Percentiles rank a stretch among this genome's conserved stretches.
phyloP scores from a whole-genome alignment of 176 grass and related monocot genomes.

The Lolium perenne region DNA sequence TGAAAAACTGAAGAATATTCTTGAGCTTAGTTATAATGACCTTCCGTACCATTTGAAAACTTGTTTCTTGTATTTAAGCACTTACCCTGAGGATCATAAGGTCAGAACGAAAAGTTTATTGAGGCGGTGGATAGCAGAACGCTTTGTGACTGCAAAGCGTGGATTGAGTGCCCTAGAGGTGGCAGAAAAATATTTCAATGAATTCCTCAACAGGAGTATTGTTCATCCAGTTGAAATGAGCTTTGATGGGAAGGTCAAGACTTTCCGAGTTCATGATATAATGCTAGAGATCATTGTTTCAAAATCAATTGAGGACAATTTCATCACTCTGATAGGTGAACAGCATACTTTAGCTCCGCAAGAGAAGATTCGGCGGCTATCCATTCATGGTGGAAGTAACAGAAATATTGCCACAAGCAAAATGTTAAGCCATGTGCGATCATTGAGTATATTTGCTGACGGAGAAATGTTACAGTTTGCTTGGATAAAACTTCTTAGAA shows the following conservation, averaged over 20 bases:
- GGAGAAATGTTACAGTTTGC: slow-evolving; percentile 35
- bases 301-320: slow-evolving; percentile 52
- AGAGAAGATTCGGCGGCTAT: slow-evolving; percentile 43
- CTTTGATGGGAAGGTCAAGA: slow-evolving; percentile 52
- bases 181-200: slow-evolving; percentile 36
- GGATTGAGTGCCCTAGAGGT: slow-evolving; percentile 40
- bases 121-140: slow-evolving; percentile 47
- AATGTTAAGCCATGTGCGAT: slow-evolving; percentile 47
- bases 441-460: slow-evolving; percentile 46
- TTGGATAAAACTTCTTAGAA: slow-evolving; percentile 50
- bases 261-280: slow-evolving; percentile 49
- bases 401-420: slow-evolving; percentile 30
- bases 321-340: slow-evolving; percentile 34
- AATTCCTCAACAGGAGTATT: slow-evolving; percentile 43
- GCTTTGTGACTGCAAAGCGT: slow-evolving; percentile 43
- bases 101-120: slow-evolving; percentile 48
- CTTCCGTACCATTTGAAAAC: slow-evolving; percentile 53
- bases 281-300: slow-evolving; percentile 53
- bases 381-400: slow-evolving; percentile 41
- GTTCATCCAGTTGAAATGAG: slow-evolving; percentile 37
- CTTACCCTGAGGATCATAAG: slow-evolving; percentile 40
- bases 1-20: slow-evolving; percentile 52
- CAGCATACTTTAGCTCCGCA: slow-evolving; percentile 18
- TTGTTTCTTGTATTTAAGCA: slow-evolving; percentile 53
- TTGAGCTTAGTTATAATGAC: slow-evolving; percentile 58